Evolutionary conservation across 352 stramenopile species (phyloP), one percentile per base, ranked within the genome.

Genomic region (Phytophthora melonis): DNA sequence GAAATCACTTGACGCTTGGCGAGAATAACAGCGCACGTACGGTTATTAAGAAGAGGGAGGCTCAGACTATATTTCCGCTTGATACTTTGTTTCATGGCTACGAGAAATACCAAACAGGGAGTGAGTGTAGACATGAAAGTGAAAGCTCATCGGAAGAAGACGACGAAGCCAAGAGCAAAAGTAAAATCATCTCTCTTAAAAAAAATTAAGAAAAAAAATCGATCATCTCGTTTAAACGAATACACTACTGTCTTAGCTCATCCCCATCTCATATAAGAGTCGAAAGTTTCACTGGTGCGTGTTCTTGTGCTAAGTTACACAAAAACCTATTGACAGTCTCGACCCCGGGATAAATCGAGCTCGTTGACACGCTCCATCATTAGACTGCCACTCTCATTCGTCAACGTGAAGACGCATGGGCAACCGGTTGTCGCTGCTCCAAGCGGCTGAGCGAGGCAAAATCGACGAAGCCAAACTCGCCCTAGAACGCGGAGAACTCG

Each of bases 401-500:
- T 55, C n/a, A 25, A 55, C 49, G 6, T 30, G 49, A 55, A 19
- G 49, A 55, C 49, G 10, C 25, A 58, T 58, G 53, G 23, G 53
- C 53, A 58, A 58, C 18, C 23, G 53, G 7, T 21, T 58, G 25
- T 58, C 53, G 11, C 25, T 58, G 53, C 53, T 58, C 11, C 53
- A 58, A 36, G 21, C 52, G 3, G 52, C 52, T 18, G 52, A 58
- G 8, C 19, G 52, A 36, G 52, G 52, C 21, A 58, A 39, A 27
- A 14, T 58, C 16, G 52, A 32, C 23, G 13, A 58, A n/a, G 52
- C 52, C 5, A 58, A 39, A 18, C 52, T 58, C 16, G 52, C 52
- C 19, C 52, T 58, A 16, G 52, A 58, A 19, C 52, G 52, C 36
- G 52, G 52, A 58, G 52, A 58, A 19, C 25, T 58, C 3, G 52